A percentile compares a stretch with the other conserved stretches of the same genome.
Conservation (phyloP, 805 yeast genomes). For the Tetrapisispora arboricola region DNA sequence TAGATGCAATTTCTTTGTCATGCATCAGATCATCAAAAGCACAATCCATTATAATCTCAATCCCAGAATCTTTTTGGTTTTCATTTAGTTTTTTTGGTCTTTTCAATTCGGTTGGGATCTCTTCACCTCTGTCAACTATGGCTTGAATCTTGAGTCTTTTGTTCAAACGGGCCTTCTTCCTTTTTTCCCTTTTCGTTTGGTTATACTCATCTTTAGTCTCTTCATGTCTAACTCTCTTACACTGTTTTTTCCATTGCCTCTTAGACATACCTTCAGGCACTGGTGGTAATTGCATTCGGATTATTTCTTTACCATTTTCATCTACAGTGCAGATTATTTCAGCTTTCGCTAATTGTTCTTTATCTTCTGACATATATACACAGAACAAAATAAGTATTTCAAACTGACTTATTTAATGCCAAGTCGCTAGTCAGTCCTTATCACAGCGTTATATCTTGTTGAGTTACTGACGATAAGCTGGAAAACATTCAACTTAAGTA, state of each 20-base stretch:
- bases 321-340: slow-evolving; percentile 1
- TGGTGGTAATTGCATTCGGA: slow-evolving; percentile 19
- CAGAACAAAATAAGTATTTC: no score
- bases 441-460: no score
- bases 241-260: slow-evolving; percentile 68
- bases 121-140: slow-evolving; percentile 32
- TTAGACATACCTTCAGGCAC: slow-evolving; percentile 85
- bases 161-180: slow-evolving; percentile 34
- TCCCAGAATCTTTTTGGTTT: slow-evolving; percentile 40
- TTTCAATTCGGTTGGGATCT: slow-evolving; percentile 31
- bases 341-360: background rate
- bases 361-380: no score
- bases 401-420: no score
- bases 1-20: slow-evolving; percentile 55
- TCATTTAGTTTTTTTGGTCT: slow-evolving; percentile 29
- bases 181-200: slow-evolving; percentile 44
- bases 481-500: no score
- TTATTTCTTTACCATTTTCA: background rate
- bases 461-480: no score
- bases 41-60: slow-evolving; percentile 70
- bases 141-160: slow-evolving; percentile 32
- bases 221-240: slow-evolving; percentile 49
- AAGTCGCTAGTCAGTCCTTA: no score
- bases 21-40: slow-evolving; percentile 85
- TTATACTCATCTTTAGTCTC: slow-evolving; percentile 53